Conservation (phyloP, 176 grass and related monocot species). For the Avena sativa region DNA sequence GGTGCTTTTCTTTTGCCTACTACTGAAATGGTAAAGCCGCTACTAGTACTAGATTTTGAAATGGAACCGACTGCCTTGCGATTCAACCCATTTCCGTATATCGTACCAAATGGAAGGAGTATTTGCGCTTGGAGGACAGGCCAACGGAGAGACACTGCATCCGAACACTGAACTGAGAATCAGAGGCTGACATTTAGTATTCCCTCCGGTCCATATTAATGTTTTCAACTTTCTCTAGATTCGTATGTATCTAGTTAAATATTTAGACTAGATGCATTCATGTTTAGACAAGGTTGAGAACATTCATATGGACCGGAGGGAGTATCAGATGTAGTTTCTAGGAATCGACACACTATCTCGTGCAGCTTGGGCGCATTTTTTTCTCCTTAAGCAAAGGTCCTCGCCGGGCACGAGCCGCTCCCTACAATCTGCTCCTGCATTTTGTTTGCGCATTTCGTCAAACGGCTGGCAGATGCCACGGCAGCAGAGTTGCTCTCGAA, state of each 20-base stretch:
- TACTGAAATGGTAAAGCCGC: background rate
- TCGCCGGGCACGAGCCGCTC: background rate
- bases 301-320: too few species aligned
- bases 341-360: background rate
- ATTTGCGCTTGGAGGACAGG: background rate
- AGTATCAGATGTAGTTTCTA: background rate
- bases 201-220: too few species aligned
- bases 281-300: too few species aligned
- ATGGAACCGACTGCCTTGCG: background rate
- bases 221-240: too few species aligned
- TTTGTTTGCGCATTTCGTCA: constrained; percentile 30
- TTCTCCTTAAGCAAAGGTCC: background rate
- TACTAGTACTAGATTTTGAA: background rate
- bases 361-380: background rate
- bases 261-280: too few species aligned
- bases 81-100: background rate
- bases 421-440: background rate
- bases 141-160: background rate
- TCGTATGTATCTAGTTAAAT: too few species aligned
- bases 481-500: background rate
- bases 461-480: background rate
- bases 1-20: background rate
- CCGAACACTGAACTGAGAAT: background rate
- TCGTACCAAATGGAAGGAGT: background rate
- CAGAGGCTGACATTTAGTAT: background rate